Percentiles rank a stretch among this genome's conserved stretches.
These are phyloP conservation scores for Penicillium nucicola DNA, from an alignment of 495 filamentous ascomycete species.

Conservation along the genomic window DNA sequence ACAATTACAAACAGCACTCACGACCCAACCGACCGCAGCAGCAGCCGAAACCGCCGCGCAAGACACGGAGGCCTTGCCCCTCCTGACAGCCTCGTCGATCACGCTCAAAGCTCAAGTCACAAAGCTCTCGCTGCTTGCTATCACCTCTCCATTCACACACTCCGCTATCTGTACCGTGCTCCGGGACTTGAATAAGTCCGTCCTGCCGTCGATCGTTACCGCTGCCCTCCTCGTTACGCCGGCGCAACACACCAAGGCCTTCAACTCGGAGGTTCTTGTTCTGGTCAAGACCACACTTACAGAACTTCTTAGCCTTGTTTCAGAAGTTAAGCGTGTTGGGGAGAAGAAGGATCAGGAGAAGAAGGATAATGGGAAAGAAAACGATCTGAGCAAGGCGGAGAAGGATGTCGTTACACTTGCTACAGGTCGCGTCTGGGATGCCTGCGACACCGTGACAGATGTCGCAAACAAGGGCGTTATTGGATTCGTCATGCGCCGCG, in stretches of 20 bases:
- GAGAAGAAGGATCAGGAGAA: slow-evolving; percentile 21
- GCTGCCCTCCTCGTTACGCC: slow-evolving; percentile 62
- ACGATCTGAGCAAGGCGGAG: slow-evolving; percentile 25
- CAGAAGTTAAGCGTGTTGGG: slow-evolving; percentile 29
- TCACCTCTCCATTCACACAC: slow-evolving; percentile 80
- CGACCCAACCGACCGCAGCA: slow-evolving; percentile 17
- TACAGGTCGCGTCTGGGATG: slow-evolving; percentile 53
- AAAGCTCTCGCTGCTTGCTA: slow-evolving; percentile 79
- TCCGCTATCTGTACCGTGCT: slow-evolving; percentile 67
- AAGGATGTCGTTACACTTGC: slow-evolving; percentile 41
- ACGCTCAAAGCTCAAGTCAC: slow-evolving; percentile 78
- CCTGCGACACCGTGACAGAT: slow-evolving; percentile 67
- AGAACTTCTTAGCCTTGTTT: slow-evolving; percentile 38
- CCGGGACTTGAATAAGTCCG: slow-evolving; percentile 58
- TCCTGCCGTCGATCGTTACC: slow-evolving; percentile 68
- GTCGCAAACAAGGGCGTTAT: slow-evolving; percentile 63
- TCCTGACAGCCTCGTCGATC: slow-evolving; percentile 62
- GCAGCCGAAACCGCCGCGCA: slow-evolving; percentile 20
- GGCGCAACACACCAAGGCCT: slow-evolving; percentile 52
- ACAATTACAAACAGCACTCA: slow-evolving; percentile 39
- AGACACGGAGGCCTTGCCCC: slow-evolving; percentile 48
- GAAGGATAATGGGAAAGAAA: slow-evolving; percentile 23
- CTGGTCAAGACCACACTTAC: slow-evolving; percentile 32
- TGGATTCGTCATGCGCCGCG: slow-evolving; percentile 57
- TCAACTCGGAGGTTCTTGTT: slow-evolving; percentile 50